A percentile compares a stretch with the other conserved stretches of the same genome.
phyloP scores from a whole-genome alignment of 257 asterid genomes.

The Solanum medicagineum region DNA sequence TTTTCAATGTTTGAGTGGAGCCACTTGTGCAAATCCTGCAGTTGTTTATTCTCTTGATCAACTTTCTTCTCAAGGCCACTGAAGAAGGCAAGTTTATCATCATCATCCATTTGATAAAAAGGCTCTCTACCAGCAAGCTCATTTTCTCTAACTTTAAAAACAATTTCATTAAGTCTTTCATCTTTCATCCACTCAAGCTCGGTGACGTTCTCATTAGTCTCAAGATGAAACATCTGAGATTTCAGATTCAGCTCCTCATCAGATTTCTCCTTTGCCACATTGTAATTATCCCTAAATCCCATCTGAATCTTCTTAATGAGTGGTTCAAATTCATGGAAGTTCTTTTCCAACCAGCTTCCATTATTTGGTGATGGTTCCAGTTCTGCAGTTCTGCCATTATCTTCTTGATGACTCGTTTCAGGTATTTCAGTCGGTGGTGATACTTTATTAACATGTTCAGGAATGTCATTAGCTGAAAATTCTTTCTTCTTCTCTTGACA shows the following conservation, averaged over 20 bases:
- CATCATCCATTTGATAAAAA: constrained; percentile 59
- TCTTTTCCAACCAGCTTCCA: constrained; percentile 73
- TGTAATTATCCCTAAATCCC: constrained; percentile 67
- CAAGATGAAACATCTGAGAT: constrained; percentile 28
- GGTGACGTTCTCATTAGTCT: constrained; percentile 26
- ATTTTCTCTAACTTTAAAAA: constrained; percentile 83
- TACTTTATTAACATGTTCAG: constrained; percentile 16
- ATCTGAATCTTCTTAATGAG: constrained; percentile 47
- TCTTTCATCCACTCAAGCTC: constrained; percentile 97
- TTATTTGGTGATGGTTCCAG: constrained; percentile 16
- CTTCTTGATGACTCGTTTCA: constrained; percentile 12
- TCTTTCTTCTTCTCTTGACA: constrained; percentile 5
- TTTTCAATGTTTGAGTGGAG: constrained; percentile 86
- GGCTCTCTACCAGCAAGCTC: constrained; percentile 96
- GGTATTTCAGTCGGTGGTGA: constrained; percentile 11
- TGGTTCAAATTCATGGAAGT: constrained; percentile 79
- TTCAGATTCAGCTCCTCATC: constrained; percentile 28
- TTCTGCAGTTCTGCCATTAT: constrained; percentile 15
- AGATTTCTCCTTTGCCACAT: constrained; percentile 55
- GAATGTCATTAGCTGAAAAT: constrained; percentile 10
- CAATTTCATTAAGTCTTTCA: constrained; percentile 74
- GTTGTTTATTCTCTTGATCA: constrained; percentile 60
- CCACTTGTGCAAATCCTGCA: constrained; percentile 67
- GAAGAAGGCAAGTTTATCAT: constrained; percentile 62
- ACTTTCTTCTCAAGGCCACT: constrained; percentile 83